These are phyloP conservation scores for Spathaspora passalidarum DNA, from an alignment of 805 yeast genomes.

Conservation along the genomic window DNA sequence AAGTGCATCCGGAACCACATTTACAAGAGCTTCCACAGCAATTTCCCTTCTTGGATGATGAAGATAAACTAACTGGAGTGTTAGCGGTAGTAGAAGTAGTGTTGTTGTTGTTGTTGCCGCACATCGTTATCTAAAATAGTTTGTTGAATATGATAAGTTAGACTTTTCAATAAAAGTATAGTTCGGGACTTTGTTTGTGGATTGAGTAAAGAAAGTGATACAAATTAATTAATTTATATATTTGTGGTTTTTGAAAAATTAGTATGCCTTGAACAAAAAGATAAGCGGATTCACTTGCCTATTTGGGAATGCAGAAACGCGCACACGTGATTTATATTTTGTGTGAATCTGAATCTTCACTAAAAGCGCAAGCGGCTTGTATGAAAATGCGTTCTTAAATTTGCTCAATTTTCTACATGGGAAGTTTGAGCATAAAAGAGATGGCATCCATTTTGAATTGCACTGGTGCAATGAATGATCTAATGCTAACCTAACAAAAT, in stretches of 20 bases:
- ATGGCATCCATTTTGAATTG: no score
- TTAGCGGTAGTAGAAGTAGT: background rate
- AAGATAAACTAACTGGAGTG: background rate
- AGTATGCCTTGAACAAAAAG: background rate
- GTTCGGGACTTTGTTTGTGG: background rate
- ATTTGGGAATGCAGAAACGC: conserved; percentile 5
- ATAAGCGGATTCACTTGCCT: conserved; percentile 9
- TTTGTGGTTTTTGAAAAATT: background rate
- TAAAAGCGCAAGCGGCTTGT: background rate
- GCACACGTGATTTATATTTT: background rate
- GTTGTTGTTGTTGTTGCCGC: background rate
- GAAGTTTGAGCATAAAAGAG: no score
- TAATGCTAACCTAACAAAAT: no score
- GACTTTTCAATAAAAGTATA: background rate
- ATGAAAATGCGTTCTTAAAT: no score
- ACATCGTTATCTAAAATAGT: background rate
- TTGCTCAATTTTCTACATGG: no score
- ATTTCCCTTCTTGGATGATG: conserved; percentile 1
- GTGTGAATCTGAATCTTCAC: background rate
- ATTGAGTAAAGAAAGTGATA: background rate
- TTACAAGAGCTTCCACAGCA: conserved; percentile 40
- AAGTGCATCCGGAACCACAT: conserved; percentile 39
- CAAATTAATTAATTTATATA: background rate
- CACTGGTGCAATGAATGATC: no score
- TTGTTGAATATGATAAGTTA: background rate